Evolutionary conservation across 2,329 filamentous ascomycete species (phyloP).

Genomic region (Hypomyces rosellus): DNA sequence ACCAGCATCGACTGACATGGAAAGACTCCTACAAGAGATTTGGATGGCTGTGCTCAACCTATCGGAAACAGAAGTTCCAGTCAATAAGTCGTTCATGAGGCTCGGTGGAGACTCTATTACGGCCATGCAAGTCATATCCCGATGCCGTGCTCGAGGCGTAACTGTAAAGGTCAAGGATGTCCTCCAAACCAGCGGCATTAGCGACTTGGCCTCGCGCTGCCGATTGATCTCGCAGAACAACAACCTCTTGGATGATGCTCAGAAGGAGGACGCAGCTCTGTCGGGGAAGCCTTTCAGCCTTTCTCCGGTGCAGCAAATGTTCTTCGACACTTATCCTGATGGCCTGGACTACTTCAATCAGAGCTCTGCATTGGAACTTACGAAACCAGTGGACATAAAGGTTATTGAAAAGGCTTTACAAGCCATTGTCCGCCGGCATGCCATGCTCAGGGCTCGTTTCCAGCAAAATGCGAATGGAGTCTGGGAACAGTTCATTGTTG

Average conservation of each 20-base stretch:
- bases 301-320: conserved; percentile 39
- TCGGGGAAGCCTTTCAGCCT: conserved; percentile 26
- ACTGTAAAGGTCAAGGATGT: conserved; percentile 27
- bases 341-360: conserved; percentile 38
- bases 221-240: background rate
- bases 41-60: too few species aligned
- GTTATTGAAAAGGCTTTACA: conserved; percentile 18
- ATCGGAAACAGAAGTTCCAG: too few species aligned
- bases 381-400: conserved; percentile 2
- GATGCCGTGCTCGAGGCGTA: conserved; percentile 24
- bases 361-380: conserved; percentile 33
- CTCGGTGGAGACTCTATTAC: conserved; percentile 40
- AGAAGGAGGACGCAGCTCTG: too few species aligned
- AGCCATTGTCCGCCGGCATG: conserved; percentile 23
- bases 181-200: conserved; percentile 17
- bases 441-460: conserved; percentile 32
- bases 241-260: background rate
- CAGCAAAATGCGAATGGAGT: background rate
- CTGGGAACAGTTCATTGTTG: conserved; percentile 21
- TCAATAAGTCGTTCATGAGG: conserved; percentile 20
- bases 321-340: conserved; percentile 28
- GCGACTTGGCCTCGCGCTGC: background rate
- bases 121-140: conserved; percentile 38
- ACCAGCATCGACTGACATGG: too few species aligned
- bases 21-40: too few species aligned